Evolutionary conservation across 345 rosid genomes (phyloP).

Genomic region (Citrus glauca): DNA sequence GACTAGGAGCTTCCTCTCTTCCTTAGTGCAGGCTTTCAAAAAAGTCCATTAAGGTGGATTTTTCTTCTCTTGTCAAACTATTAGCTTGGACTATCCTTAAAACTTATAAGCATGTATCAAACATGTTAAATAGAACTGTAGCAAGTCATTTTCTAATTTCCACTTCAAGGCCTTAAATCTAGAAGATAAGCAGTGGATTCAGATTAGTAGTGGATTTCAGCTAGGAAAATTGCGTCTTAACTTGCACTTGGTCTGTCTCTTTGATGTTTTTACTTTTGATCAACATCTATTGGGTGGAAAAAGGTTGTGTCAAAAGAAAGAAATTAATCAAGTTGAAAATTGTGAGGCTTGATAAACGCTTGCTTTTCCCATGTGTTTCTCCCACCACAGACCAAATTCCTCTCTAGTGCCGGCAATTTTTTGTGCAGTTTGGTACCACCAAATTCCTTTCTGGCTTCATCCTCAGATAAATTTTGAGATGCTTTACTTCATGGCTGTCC

Average conservation of each 20-base stretch:
- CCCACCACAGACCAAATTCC: neutral
- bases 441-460: neutral
- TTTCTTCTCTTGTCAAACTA: neutral
- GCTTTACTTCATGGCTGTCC: neutral
- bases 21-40: neutral
- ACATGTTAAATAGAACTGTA: too few species aligned
- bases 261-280: neutral
- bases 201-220: neutral
- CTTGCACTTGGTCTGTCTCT: neutral
- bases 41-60: neutral
- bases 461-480: neutral
- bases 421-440: neutral
- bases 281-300: neutral
- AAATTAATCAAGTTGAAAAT: neutral
- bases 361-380: neutral
- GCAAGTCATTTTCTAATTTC: neutral
- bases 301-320: neutral
- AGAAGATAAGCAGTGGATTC: neutral
- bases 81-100: neutral
- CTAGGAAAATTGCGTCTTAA: neutral
- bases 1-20: neutral
- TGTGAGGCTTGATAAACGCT: neutral
- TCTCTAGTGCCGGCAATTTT: neutral
- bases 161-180: neutral
- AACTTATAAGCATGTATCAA: too few species aligned